These are phyloP conservation scores for Mucor racemosus DNA, from an alignment of 371 early-diverging fungal genomes.

Conservation along the genomic window DNA sequence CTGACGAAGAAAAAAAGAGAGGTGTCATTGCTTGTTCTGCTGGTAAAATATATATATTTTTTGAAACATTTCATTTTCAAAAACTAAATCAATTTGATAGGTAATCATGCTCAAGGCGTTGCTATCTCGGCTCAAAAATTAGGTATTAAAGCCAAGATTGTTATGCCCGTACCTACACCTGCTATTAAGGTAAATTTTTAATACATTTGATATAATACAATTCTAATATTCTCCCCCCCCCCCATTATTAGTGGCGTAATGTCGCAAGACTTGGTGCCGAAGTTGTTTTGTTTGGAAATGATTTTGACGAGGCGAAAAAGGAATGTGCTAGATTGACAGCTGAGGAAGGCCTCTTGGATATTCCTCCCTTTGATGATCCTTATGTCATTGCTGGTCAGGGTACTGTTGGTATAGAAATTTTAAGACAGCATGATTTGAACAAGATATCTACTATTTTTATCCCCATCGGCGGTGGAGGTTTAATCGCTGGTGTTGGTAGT, in stretches of 20 bases:
- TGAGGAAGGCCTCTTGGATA: conserved; percentile 80
- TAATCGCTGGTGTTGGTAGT: conserved; percentile 88
- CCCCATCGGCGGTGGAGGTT: conserved; percentile 95
- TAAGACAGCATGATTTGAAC: conserved; percentile 73
- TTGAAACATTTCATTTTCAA: no score
- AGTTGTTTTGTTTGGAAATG: conserved; percentile 86
- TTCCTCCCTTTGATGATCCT: conserved; percentile 97
- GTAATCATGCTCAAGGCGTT: conserved; percentile 96
- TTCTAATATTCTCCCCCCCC: no score
- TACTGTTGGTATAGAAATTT: conserved; percentile 92
- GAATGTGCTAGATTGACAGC: conserved; percentile 77
- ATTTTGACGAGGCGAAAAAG: conserved; percentile 92
- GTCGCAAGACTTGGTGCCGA: conserved; percentile 91
- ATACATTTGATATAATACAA: no score
- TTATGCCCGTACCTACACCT: conserved; percentile 89
- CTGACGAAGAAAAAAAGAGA: conserved; percentile 71
- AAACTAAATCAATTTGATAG: conserved; percentile 23
- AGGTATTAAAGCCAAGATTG: conserved; percentile 93
- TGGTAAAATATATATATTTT: conserved; percentile 49
- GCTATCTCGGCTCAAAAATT: conserved; percentile 91
- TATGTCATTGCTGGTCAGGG: conserved; percentile 98
- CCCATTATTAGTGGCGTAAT: conserved; percentile 88
- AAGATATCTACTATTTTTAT: conserved; percentile 88
- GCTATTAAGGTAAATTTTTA: conserved; percentile 50
- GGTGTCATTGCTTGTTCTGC: conserved; percentile 98